Evolutionary conservation across 768 basidiomycete genomes (phyloP).

Genomic region (Boletus sp.): DNA sequence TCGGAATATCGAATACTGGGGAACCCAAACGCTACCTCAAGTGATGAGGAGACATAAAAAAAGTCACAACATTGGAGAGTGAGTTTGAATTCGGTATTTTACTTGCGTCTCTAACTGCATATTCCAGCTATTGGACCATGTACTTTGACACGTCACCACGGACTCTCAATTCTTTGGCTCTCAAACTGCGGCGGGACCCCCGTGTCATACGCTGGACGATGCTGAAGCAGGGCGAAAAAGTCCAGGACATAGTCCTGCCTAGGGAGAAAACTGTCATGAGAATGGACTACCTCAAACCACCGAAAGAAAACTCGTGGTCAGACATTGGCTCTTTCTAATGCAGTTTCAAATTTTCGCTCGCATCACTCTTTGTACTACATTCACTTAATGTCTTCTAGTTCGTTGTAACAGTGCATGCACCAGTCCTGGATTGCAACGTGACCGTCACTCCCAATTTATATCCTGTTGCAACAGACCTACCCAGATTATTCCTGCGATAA

Average conservation of each 20-base stretch:
- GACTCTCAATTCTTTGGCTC: conserved; percentile 61
- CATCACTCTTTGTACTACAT: background rate
- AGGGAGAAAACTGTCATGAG: conserved; percentile 44
- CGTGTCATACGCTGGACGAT: conserved; percentile 82
- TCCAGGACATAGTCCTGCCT: conserved; percentile 62
- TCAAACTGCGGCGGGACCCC: conserved; percentile 73
- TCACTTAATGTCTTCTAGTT: conserved; percentile 1
- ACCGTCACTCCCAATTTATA: background rate
- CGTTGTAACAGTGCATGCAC: background rate
- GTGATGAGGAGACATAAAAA: conserved; percentile 65
- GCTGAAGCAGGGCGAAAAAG: conserved; percentile 70
- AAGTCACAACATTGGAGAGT: conserved; percentile 70
- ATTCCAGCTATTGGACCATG: conserved; percentile 81
- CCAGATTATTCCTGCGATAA: background rate
- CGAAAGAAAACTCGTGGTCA: conserved; percentile 27
- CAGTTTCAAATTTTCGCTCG: background rate
- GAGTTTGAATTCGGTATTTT: conserved; percentile 35
- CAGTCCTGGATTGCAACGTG: background rate
- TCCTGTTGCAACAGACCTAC: background rate
- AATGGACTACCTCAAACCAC: conserved; percentile 24
- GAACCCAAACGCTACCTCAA: conserved; percentile 70
- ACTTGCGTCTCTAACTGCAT: conserved; percentile 4
- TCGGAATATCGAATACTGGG: conserved; percentile 73
- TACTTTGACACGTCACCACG: conserved; percentile 85
- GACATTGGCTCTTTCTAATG: conserved; percentile 18